Percentiles rank a stretch among this genome's conserved stretches.
Evolutionary conservation across 1,284 basidiomycete species (phyloP).

Genomic region (Grifola frondosa): DNA sequence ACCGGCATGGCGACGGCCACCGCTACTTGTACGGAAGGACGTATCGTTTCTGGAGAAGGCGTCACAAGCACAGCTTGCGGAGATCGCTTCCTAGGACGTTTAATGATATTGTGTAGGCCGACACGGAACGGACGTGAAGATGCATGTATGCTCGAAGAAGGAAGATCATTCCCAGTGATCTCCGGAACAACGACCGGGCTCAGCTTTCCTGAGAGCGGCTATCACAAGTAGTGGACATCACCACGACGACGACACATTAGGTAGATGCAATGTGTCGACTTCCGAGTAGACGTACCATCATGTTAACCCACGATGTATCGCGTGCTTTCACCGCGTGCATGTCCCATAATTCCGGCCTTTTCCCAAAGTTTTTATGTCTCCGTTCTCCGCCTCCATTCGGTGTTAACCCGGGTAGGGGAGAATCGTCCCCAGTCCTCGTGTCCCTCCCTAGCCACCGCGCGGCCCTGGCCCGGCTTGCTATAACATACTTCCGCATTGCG

Average conservation of each 20-base stretch:
- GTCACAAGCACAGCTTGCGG: background rate
- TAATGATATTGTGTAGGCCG: conserved; percentile 13
- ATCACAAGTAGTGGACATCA: background rate
- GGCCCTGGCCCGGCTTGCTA: conserved; percentile 9
- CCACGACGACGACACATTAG: background rate
- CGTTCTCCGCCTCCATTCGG: conserved; percentile 3
- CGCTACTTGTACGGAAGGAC: conserved; percentile 16
- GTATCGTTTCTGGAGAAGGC: too few relatives aligned
- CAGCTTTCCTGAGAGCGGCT: conserved; percentile 12
- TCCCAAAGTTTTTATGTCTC: conserved; percentile 11
- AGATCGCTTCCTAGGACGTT: conserved; percentile 1
- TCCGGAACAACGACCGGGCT: background rate
- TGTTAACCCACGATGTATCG: conserved; percentile 10
- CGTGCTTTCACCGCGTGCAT: conserved; percentile 4
- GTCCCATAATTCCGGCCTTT: conserved; percentile 26
- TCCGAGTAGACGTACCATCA: conserved; percentile 20
- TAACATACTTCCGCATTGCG: conserved; percentile 23
- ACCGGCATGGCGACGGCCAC: conserved; percentile 25
- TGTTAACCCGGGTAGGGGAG: background rate
- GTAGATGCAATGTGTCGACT: too few relatives aligned
- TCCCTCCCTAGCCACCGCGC: conserved; percentile 3
- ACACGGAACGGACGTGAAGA: conserved; percentile 11
- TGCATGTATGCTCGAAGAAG: too few relatives aligned
- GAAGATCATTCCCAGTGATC: background rate
- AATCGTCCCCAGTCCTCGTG: conserved; percentile 8